Percentiles rank a stretch among this genome's conserved stretches.
Evolutionary conservation across 352 stramenopile species (phyloP).

Genomic region (Phytophthora idaei): DNA sequence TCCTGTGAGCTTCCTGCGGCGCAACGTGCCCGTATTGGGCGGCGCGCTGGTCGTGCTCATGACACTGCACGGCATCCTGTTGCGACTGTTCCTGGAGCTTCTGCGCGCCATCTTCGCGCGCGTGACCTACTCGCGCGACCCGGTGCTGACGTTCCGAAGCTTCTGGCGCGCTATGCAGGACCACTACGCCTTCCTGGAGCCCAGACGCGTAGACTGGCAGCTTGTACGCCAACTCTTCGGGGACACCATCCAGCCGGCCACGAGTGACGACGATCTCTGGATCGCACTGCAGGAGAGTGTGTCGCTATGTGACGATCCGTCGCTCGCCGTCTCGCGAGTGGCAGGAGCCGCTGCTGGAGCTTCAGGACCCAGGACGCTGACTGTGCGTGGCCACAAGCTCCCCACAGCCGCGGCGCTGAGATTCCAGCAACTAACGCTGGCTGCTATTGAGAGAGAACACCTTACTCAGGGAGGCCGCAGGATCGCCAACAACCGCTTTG

Average conservation of each 20-base stretch:
- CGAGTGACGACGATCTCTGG: slow-evolving; percentile 83
- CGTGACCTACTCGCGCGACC: slow-evolving; percentile 68
- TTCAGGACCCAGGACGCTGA: slow-evolving; percentile 28
- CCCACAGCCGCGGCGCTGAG: slow-evolving; percentile 32
- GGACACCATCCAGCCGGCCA: slow-evolving; percentile 58
- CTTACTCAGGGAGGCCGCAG: slow-evolving; percentile 56
- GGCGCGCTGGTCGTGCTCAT: slow-evolving; percentile 81
- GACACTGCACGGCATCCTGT: slow-evolving; percentile 73
- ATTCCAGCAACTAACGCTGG: slow-evolving; percentile 48
- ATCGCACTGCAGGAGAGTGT: slow-evolving; percentile 79
- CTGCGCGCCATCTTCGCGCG: slow-evolving; percentile 71
- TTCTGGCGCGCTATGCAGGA: slow-evolving; percentile 79
- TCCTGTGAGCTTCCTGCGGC: slow-evolving; percentile 73
- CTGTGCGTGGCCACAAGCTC: slow-evolving; percentile 41
- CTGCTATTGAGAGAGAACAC: slow-evolving; percentile 58
- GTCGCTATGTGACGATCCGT: slow-evolving; percentile 71
- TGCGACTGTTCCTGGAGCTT: slow-evolving; percentile 70
- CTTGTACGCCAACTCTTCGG: slow-evolving; percentile 79
- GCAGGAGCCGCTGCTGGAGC: slow-evolving; percentile 9
- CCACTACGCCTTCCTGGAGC: slow-evolving; percentile 67
- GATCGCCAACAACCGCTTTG: slow-evolving; percentile 68
- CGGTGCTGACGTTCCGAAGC: slow-evolving; percentile 69
- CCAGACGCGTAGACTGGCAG: slow-evolving; percentile 59
- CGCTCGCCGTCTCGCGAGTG: slow-evolving; percentile 52
- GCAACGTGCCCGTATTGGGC: slow-evolving; percentile 74